phyloP scores from a whole-genome alignment of 139 green algal genomes.

The Tetradesmus lagerheimii region DNA sequence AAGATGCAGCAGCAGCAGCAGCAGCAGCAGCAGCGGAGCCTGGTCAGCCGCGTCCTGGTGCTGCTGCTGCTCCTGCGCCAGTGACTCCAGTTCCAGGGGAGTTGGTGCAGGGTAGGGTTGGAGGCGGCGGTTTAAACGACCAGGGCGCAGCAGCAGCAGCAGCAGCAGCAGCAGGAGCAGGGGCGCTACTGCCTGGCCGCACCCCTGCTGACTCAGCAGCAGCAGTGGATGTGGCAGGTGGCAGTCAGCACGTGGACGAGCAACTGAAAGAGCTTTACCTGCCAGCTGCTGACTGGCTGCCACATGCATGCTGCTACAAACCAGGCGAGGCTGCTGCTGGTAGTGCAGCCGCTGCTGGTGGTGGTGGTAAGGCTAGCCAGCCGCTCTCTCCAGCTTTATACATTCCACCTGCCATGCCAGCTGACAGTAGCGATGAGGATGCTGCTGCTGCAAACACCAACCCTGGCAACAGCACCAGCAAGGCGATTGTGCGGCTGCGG shows the following conservation, averaged over 20 bases:
- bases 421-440: background rate
- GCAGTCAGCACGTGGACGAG: background rate
- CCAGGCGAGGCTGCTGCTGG: background rate
- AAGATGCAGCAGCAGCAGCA: background rate
- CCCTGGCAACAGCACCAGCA: background rate
- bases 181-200: background rate
- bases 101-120: background rate
- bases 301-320: background rate
- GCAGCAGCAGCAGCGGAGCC: background rate
- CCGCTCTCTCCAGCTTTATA: background rate
- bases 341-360: background rate
- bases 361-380: background rate
- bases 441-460: no score
- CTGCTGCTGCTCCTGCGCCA: background rate
- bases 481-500: background rate
- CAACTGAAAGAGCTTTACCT: background rate
- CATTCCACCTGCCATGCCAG: background rate
- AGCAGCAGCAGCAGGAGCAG: background rate
- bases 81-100: background rate
- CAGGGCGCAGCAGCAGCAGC: no score
- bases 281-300: background rate
- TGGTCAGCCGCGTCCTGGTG: no score
- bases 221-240: background rate
- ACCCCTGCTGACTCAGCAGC: background rate
- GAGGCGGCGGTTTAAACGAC: no score